A percentile compares a stretch with the other conserved stretches of the same genome.
phyloP scores from a whole-genome alignment of 495 filamentous ascomycete species.

The Neurospora sp. region DNA sequence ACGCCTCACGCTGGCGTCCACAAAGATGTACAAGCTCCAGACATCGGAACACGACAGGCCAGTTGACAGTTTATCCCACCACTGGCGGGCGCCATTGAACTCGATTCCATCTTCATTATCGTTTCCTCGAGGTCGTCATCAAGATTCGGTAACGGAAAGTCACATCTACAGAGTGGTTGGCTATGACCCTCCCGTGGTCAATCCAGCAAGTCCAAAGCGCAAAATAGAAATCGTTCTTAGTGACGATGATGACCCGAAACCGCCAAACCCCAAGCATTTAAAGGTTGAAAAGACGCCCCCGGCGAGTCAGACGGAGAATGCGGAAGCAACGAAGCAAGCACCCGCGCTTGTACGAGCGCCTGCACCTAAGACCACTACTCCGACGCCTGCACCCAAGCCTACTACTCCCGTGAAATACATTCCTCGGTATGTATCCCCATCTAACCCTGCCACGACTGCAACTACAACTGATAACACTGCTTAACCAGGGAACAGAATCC shows the following conservation, averaged over 20 bases:
- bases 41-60: not conserved
- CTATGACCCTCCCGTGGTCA: not conserved
- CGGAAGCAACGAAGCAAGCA: not conserved
- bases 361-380: not conserved
- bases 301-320: not conserved
- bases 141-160: not conserved
- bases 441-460: not conserved
- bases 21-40: constrained; percentile 5
- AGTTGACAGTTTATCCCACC: not conserved
- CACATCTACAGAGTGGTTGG: not conserved
- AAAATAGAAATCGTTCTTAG: not conserved
- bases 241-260: not conserved
- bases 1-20: constrained; percentile 9
- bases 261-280: not conserved
- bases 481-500: not conserved
- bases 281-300: not conserved
- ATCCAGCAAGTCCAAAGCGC: not conserved
- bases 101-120: not conserved
- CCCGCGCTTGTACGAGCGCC: not conserved
- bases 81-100: constrained; percentile 1
- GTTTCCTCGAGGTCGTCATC: not conserved
- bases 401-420: not conserved
- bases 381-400: not conserved
- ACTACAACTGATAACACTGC: not conserved
- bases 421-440: not conserved